phyloP scores from a whole-genome alignment of 2,329 filamentous ascomycete genomes.

The Paracoccidioides lutzii region DNA sequence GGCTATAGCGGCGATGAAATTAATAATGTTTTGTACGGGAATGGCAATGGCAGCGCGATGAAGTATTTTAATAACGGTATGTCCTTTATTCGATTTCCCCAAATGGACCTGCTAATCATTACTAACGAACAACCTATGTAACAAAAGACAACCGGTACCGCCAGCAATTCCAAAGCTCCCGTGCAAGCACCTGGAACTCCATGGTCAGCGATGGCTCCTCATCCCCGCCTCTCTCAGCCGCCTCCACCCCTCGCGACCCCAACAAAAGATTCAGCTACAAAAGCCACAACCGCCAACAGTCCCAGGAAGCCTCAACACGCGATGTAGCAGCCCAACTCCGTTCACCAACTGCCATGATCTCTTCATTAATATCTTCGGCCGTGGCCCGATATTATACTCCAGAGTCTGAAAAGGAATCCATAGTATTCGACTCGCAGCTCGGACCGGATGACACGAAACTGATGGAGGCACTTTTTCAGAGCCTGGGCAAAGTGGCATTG shows the following conservation, averaged over 20 bases:
- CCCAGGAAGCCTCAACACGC: background rate
- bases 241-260: background rate
- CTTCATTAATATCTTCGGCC: slow-evolving; percentile 1
- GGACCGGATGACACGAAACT: slow-evolving; percentile 45
- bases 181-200: slow-evolving; percentile 14
- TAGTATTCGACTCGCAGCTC: slow-evolving; percentile 16
- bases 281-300: background rate
- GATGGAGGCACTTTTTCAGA: slow-evolving; percentile 42
- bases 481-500: slow-evolving; percentile 37
- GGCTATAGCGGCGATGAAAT: slow-evolving; percentile 28
- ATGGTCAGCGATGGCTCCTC: slow-evolving; percentile 11
- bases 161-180: background rate
- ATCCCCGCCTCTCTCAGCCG: background rate
- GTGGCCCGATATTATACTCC: background rate
- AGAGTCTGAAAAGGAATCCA: background rate
- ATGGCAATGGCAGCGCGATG: slow-evolving; percentile 17
- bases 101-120: slow-evolving; percentile 10
- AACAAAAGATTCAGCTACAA: background rate
- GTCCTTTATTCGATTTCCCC: background rate
- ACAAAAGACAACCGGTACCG: slow-evolving; percentile 9
- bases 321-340: background rate
- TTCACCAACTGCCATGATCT: slow-evolving; percentile 1
- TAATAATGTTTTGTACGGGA: slow-evolving; percentile 29
- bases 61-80: background rate
- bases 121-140: slow-evolving; percentile 10